Evolutionary conservation across 2,329 filamentous ascomycete species (phyloP), one percentile per base, ranked within the genome.

Genomic region (Xylaria hypoxylon): DNA sequence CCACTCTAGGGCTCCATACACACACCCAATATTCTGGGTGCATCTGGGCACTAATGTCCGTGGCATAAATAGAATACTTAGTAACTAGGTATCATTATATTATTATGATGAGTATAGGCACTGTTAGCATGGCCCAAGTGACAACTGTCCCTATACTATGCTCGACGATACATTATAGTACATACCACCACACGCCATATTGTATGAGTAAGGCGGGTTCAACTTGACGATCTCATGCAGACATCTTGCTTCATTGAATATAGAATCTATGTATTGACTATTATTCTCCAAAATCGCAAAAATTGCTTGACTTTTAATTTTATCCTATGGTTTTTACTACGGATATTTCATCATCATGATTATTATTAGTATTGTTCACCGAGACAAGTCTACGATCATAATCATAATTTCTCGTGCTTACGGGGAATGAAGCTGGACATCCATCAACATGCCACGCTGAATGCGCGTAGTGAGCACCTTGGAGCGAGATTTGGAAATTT

Each of bases 21-120:
- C 74, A 69, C 69, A 76, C 74, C 75, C 75, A 77, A 75, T 74
- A 75, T 75, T 72, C 75, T 72, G 75, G 75, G 73, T 75, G 65
- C 69, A 70, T 64, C 72, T 60, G 48, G 10, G 35, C 68, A 38
- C 35, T 59, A 55, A 56, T 68, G 65, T 59, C 63, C 64, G 61
- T 62, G 67, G 67, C 61, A 60, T 69, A 69, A 66, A 67, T 72
- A 65, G 64, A 71, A 70, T 71, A 28, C 22, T n/a, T n/a, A n/a
- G n/a, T n/a, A n/a, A n/a, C n/a, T n/a, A n/a, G n/a, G n/a, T n/a
- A n/a, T n/a, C n/a, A n/a, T n/a, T n/a, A 11, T 55, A 70, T 69
- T 70, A 58, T 53, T 31, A 66, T 47, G 53, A 40, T 59, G 42
- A 58, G 47, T 42, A 65, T 59, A 63, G 47, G 50, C 24, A 24